Conservation (phyloP, 208 protist genomes). For the Angomonas deanei region DNA sequence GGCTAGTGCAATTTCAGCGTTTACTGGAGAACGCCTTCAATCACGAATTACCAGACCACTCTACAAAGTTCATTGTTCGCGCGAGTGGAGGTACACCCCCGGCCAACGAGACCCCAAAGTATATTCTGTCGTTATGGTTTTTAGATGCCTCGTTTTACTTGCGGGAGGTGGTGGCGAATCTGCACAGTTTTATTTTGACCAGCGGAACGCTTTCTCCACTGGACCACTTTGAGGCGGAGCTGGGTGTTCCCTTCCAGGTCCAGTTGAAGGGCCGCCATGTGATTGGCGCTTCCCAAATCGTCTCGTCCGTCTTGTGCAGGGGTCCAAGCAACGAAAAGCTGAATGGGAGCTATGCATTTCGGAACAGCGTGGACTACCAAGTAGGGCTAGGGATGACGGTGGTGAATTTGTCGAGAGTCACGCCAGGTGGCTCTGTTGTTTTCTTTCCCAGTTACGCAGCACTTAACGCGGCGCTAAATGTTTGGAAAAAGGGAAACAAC, state of each 20-base stretch:
- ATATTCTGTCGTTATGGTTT: slow-evolving; percentile 90
- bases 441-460: slow-evolving; percentile 96
- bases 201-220: slow-evolving; percentile 96
- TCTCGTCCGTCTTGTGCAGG: slow-evolving; percentile 51
- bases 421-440: slow-evolving; percentile 94
- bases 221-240: slow-evolving; percentile 89
- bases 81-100: neutral
- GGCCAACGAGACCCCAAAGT: neutral
- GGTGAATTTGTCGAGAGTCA: slow-evolving; percentile 82
- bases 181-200: slow-evolving; percentile 89
- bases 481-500: slow-evolving; percentile 62
- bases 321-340: slow-evolving; percentile 70
- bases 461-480: slow-evolving; percentile 58
- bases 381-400: slow-evolving; percentile 75
- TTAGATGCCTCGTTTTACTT: slow-evolving; percentile 84
- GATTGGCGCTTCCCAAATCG: slow-evolving; percentile 72
- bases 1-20: slow-evolving; percentile 62
- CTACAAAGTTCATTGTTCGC: neutral
- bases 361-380: slow-evolving; percentile 72
- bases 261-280: slow-evolving; percentile 90
- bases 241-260: slow-evolving; percentile 80
- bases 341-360: slow-evolving; percentile 80
- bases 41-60: slow-evolving; percentile 1
- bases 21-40: slow-evolving; percentile 70
- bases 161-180: slow-evolving; percentile 29